These are phyloP conservation scores for Chaetomidium leptoderma DNA, from an alignment of 495 filamentous ascomycete genomes.

Conservation along the genomic window DNA sequence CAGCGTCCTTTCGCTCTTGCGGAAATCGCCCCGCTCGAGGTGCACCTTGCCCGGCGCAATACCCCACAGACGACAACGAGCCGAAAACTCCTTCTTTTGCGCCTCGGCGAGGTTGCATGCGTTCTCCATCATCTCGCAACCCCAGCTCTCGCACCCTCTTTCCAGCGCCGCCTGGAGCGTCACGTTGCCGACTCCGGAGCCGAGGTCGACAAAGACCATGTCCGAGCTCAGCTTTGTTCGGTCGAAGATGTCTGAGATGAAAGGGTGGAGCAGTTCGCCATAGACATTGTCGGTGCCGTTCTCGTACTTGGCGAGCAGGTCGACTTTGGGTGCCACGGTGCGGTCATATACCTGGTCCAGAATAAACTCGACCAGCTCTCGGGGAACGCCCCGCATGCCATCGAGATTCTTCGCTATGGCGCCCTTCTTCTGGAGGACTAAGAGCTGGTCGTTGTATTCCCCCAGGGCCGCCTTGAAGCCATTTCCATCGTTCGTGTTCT, in stretches of 20 bases:
- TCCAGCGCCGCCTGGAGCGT: slow-evolving; percentile 91
- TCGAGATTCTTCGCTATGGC: slow-evolving; percentile 67
- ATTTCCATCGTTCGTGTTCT: slow-evolving; percentile 57
- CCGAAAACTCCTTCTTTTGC: slow-evolving; percentile 79
- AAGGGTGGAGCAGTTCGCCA: slow-evolving; percentile 82
- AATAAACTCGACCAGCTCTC: slow-evolving; percentile 73
- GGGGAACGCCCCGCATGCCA: slow-evolving; percentile 56
- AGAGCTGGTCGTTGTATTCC: slow-evolving; percentile 70
- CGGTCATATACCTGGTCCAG: slow-evolving; percentile 85
- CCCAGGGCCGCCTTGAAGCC: slow-evolving; percentile 66
- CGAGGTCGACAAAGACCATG: slow-evolving; percentile 88
- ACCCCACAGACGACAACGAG: slow-evolving; percentile 86
- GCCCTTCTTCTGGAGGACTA: slow-evolving; percentile 56
- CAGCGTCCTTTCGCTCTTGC: slow-evolving; percentile 65
- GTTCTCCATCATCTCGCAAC: slow-evolving; percentile 91
- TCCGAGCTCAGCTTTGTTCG: slow-evolving; percentile 71
- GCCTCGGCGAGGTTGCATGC: slow-evolving; percentile 78
- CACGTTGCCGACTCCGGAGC: slow-evolving; percentile 93
- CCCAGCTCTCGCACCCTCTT: slow-evolving; percentile 90
- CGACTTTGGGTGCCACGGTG: slow-evolving; percentile 83
- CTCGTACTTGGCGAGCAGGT: slow-evolving; percentile 74
- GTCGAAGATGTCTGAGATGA: slow-evolving; percentile 73
- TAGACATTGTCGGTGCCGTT: slow-evolving; percentile 89
- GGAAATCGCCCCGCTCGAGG: slow-evolving; percentile 80
- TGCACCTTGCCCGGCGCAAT: slow-evolving; percentile 71